Conservation (phyloP, 306 rosid species). For the Psophocarpus tetragonolobus region DNA sequence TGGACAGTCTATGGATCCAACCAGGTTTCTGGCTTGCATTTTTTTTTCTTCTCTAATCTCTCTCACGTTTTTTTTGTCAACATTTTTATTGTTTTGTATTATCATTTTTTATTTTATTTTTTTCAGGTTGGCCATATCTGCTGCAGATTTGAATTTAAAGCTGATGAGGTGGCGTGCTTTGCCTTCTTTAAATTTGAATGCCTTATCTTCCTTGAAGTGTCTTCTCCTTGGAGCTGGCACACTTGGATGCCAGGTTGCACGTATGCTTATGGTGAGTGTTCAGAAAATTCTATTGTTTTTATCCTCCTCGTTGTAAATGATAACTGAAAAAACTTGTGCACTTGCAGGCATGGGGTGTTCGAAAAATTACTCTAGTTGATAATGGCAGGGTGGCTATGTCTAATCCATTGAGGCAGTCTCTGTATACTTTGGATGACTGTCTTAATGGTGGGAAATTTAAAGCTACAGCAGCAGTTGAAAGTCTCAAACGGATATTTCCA, state of each 20-base stretch:
- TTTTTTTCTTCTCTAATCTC: neutral
- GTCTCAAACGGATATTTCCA: slow-evolving; percentile 82
- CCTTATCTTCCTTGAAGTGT: slow-evolving; percentile 82
- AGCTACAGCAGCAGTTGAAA: slow-evolving; percentile 84
- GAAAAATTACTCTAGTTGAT: slow-evolving; percentile 86
- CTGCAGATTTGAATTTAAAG: slow-evolving; percentile 97
- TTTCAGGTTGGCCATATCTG: slow-evolving; percentile 91
- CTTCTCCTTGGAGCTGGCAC: slow-evolving; percentile 98
- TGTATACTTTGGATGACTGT: slow-evolving; percentile 91
- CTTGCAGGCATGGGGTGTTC: slow-evolving; percentile 95
- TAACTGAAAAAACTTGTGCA: slow-evolving; percentile 15
- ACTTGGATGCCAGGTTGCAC: slow-evolving; percentile 99
- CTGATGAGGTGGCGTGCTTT: slow-evolving; percentile 99
- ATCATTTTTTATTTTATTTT: slow-evolving; percentile 15
- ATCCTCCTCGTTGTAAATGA: slow-evolving; percentile 23
- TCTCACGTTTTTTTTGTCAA: neutral
- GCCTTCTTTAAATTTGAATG: slow-evolving; percentile 74
- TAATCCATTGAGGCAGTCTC: slow-evolving; percentile 95
- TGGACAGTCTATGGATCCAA: slow-evolving; percentile 94
- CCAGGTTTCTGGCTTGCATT: slow-evolving; percentile 52
- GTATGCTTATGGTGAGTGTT: slow-evolving; percentile 93
- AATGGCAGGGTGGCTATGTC: slow-evolving; percentile 97
- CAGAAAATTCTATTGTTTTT: slow-evolving; percentile 6
- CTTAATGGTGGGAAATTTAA: slow-evolving; percentile 88
- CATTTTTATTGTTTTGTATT: slow-evolving; percentile 21